Conservation (phyloP, 495 filamentous ascomycete species). For the Rostrohypoxylon terebratum region DNA sequence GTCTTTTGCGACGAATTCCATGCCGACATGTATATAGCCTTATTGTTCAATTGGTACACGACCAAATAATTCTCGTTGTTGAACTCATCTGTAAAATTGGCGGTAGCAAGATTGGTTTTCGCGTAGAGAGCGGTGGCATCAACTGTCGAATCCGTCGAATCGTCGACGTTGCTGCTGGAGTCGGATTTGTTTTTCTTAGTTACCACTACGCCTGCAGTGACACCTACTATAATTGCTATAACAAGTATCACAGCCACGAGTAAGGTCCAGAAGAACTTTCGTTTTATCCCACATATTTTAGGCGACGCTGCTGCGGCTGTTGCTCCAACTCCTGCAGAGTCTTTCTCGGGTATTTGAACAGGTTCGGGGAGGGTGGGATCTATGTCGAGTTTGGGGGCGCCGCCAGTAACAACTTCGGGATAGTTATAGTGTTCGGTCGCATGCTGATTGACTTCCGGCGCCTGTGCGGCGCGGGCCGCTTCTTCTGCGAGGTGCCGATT, state of each 20-base stretch:
- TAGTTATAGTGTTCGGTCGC: constrained; percentile 35
- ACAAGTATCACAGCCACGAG: constrained; percentile 37
- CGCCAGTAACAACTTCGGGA: constrained; percentile 32
- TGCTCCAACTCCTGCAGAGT: neutral
- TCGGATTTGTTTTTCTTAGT: constrained; percentile 3
- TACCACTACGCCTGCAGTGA: constrained; percentile 35
- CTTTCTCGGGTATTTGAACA: constrained; percentile 8
- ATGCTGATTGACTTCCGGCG: constrained; percentile 35
- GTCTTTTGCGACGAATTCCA: constrained; percentile 44
- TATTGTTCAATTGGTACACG: constrained; percentile 47
- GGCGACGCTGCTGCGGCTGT: constrained; percentile 15
- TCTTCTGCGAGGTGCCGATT: constrained; percentile 27
- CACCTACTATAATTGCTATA: constrained; percentile 40
- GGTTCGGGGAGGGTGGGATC: constrained; percentile 35
- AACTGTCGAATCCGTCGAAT: neutral
- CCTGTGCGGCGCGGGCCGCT: constrained; percentile 11
- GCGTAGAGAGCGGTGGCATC: constrained; percentile 31
- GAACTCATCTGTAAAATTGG: constrained; percentile 46
- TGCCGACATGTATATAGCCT: constrained; percentile 41
- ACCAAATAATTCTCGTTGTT: constrained; percentile 45
- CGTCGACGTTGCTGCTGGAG: constrained; percentile 1
- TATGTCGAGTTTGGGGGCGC: constrained; percentile 6
- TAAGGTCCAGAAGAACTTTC: constrained; percentile 40
- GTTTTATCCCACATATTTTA: constrained; percentile 44
- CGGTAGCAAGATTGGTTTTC: constrained; percentile 43